Conservation (phyloP, 306 rosid species). For the Quillaja saponaria region DNA sequence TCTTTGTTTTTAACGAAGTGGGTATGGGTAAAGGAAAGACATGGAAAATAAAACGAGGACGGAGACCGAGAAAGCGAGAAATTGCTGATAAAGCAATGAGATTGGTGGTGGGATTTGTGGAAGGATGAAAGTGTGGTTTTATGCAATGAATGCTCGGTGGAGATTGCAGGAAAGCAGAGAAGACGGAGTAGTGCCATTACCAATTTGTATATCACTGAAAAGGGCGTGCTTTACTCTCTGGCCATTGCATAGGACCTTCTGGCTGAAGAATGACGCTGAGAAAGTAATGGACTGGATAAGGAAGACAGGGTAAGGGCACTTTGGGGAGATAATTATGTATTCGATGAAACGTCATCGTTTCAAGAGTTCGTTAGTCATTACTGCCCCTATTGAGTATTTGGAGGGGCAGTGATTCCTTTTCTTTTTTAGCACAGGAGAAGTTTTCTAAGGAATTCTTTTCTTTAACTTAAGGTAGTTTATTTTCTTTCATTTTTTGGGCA, state of each 20-base stretch:
- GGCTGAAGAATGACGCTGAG: not conserved
- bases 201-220: not conserved
- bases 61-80: slow-evolving; percentile 36
- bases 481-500: not conserved
- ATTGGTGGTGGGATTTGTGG: slow-evolving; percentile 23
- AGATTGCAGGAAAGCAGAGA: slow-evolving; percentile 38
- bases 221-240: not conserved
- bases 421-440: not conserved
- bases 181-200: slow-evolving; percentile 64
- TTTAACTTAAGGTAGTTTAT: too few species aligned
- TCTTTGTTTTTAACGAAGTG: slow-evolving; percentile 30
- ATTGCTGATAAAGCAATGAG: slow-evolving; percentile 21
- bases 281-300: not conserved
- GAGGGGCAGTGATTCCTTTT: too few species aligned
- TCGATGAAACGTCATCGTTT: not conserved
- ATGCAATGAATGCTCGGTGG: slow-evolving; percentile 27
- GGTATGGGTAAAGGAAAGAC: slow-evolving; percentile 25
- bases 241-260: not conserved
- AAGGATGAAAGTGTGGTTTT: slow-evolving; percentile 27
- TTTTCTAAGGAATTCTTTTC: not conserved
- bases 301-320: not conserved
- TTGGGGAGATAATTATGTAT: not conserved
- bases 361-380: too few species aligned
- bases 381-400: too few species aligned
- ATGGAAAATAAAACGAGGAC: slow-evolving; percentile 29